A percentile compares a stretch with the other conserved stretches of the same genome.
Evolutionary conservation across 345 rosid genomes (phyloP).

Genomic region (Chamaenerion angustifolium): DNA sequence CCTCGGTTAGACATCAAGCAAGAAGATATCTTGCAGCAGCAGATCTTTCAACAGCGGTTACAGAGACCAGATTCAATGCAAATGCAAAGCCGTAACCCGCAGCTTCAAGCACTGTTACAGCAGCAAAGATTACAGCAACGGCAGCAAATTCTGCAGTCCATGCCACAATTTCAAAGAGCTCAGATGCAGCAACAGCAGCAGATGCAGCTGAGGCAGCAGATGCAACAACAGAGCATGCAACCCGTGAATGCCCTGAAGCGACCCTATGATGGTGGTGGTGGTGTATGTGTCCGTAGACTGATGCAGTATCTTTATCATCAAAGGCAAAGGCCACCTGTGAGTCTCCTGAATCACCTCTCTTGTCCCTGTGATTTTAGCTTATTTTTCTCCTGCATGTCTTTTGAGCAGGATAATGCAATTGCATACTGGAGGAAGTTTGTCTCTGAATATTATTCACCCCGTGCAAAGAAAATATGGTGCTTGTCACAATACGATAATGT

Average conservation of each 20-base stretch:
- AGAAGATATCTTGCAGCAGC: conserved; percentile 83
- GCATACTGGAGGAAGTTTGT: conserved; percentile 97
- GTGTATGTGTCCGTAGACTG: conserved; percentile 83
- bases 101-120: conserved; percentile 57
- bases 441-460: conserved; percentile 83
- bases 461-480: conserved; percentile 98
- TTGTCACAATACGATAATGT: conserved; percentile 78
- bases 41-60: conserved; percentile 62
- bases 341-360: conserved; percentile 11
- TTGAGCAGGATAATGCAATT: conserved; percentile 62
- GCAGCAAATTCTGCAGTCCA: conserved; percentile 53
- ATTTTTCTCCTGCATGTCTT: neutral
- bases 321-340: conserved; percentile 72
- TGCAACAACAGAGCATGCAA: conserved; percentile 77
- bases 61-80: conserved; percentile 79
- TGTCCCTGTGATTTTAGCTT: no score
- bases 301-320: conserved; percentile 98
- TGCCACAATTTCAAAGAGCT: conserved; percentile 71
- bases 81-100: conserved; percentile 57
- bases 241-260: conserved; percentile 35
- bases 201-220: conserved; percentile 57
- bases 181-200: conserved; percentile 45
- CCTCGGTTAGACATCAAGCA: conserved; percentile 73
- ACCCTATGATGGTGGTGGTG: conserved; percentile 57
- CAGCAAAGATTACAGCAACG: conserved; percentile 57